Evolutionary conservation across 805 yeast species (phyloP), one percentile per base, ranked within the genome.

Genomic region (Cyberlindnera mycetangii): DNA sequence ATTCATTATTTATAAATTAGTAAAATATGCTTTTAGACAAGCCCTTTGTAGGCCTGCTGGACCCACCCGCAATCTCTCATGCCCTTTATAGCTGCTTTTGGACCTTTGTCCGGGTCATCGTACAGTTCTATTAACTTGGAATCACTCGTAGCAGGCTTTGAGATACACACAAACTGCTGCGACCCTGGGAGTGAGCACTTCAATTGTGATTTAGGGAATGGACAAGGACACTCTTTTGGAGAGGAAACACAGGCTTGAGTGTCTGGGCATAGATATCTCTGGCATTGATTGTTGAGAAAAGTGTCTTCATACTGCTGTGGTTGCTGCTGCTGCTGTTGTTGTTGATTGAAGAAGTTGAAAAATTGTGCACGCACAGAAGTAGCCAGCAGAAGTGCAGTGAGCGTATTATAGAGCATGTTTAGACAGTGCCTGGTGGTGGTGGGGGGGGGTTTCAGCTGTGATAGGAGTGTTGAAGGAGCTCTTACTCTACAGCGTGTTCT

Each of bases 1-100:
- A 22, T 22, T 22, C 25, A 22, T 7, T 22, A 22, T 5, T 24
- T n/a, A 30, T 22, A 11, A 22, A 4, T 24, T 28, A 25, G 39
- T 32, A 28, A 36, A 20, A 12, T 21, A 14, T 21, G 5, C 19
- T 7, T 32, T 32, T 7, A 20, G 14, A 73, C 65, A 43, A 67
- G 50, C 4, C 89, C 92, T 16, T 74, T 72, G 70, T 77, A 85
- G 0, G 89, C 92, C 43, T 87, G 71, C 21, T 65, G 62, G 2
- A 88, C 96, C 87, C 92, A 90, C 8, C 85, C 85, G 64, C 98
- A 92, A 58, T 85, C 96, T 61, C 93, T 71, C 48, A 71, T 69
- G 54, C 76, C 87, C 56, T 64, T 69, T 37, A 64, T 62, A 17
- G 66, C 68, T 5, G 66, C 66, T 48, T 58, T 50, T 67, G 83